These are phyloP conservation scores for Vitis riparia DNA, from an alignment of 164 flowering plant genomes.

Conservation along the genomic window DNA sequence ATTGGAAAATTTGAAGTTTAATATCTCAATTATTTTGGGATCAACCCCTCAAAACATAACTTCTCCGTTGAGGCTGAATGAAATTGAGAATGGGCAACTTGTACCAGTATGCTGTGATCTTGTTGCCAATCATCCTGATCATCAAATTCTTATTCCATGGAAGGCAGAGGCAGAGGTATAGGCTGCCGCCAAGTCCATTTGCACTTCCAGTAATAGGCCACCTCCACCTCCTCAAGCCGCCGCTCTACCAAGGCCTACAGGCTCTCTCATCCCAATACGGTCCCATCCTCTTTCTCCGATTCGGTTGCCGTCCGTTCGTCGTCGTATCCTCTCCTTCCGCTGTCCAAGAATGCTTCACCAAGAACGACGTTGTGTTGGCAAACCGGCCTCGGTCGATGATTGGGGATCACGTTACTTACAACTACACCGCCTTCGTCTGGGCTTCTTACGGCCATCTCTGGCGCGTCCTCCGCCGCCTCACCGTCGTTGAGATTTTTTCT, in stretches of 20 bases:
- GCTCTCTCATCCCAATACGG: conserved; percentile 10
- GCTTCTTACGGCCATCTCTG: conserved; percentile 19
- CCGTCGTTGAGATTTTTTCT: conserved; percentile 4
- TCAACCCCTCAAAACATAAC: too few species aligned
- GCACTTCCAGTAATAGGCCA: conserved; percentile 16
- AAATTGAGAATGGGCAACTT: too few species aligned
- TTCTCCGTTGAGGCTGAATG: too few species aligned
- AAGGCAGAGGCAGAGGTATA: neutral
- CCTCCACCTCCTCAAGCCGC: conserved; percentile 7
- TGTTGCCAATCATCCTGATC: neutral
- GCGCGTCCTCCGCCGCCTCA: conserved; percentile 10
- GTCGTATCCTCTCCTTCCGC: conserved; percentile 17
- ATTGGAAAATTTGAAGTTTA: too few species aligned
- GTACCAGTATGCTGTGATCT: too few species aligned
- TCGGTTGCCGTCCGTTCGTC: conserved; percentile 19
- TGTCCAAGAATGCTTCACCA: conserved; percentile 30
- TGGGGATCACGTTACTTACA: neutral
- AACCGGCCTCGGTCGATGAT: conserved; percentile 23
- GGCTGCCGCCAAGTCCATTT: neutral
- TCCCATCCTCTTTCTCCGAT: conserved; percentile 5
- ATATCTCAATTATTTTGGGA: too few species aligned
- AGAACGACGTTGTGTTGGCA: conserved; percentile 31
- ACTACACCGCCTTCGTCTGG: conserved; percentile 1
- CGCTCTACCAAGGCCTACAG: conserved; percentile 11
- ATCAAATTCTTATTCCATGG: neutral